These are phyloP conservation scores for Fusarium sp. DNA, from an alignment of 2,329 filamentous ascomycete species.

Conservation along the genomic window DNA sequence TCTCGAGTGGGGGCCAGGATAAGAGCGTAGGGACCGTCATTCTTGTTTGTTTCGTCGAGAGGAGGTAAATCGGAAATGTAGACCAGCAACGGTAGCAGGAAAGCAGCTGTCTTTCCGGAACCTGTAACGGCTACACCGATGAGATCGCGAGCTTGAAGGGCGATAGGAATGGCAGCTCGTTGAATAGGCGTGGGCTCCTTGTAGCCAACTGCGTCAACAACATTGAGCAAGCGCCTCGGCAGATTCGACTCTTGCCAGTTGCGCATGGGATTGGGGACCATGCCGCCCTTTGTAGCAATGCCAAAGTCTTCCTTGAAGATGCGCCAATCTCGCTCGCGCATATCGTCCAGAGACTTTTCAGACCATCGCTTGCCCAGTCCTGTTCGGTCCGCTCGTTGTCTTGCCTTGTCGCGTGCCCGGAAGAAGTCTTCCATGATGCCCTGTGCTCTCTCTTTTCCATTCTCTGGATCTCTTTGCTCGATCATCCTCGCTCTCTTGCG, in stretches of 20 bases:
- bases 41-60: conserved; percentile 87
- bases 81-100: conserved; percentile 90
- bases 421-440: conserved; percentile 88
- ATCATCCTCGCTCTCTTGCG: conserved; percentile 77
- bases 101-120: conserved; percentile 98
- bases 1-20: conserved; percentile 97
- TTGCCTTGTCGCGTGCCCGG: conserved; percentile 72
- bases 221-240: conserved; percentile 82
- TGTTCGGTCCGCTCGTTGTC: conserved; percentile 80
- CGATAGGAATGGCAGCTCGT: conserved; percentile 94
- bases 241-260: conserved; percentile 90
- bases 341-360: conserved; percentile 91
- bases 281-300: conserved; percentile 92
- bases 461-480: conserved; percentile 80
- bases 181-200: conserved; percentile 93
- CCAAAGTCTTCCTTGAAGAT: conserved; percentile 99
- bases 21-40: conserved; percentile 97
- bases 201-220: conserved; percentile 89
- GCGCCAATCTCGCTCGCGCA: conserved; percentile 98
- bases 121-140: conserved; percentile 98
- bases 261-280: conserved; percentile 96
- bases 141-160: conserved; percentile 91
- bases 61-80: conserved; percentile 94
- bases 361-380: conserved; percentile 95
- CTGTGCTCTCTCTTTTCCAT: conserved; percentile 81